phyloP scores from a whole-genome alignment of 2,329 filamentous ascomycete species.

The Escovopsis sp. region DNA sequence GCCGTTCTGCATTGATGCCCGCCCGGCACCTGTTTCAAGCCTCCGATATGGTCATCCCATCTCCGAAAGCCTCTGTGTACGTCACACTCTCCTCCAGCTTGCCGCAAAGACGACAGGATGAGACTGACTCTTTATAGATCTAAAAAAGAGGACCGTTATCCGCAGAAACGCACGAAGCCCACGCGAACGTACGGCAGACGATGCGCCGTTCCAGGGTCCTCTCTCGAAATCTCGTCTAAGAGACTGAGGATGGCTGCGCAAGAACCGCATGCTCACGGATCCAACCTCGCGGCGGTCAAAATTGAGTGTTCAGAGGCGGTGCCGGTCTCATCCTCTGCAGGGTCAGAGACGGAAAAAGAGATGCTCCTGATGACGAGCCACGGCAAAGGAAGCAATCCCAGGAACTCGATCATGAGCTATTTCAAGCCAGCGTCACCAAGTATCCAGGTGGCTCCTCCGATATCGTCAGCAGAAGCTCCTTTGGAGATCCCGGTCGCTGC shows the following conservation, averaged over 20 bases:
- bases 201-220: slow-evolving; percentile 10
- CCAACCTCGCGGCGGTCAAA: too few species aligned
- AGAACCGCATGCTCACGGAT: too few species aligned
- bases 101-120: too few species aligned
- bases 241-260: slow-evolving; percentile 9
- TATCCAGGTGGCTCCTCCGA: slow-evolving; percentile 1
- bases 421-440: slow-evolving; percentile 20
- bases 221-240: slow-evolving; percentile 14
- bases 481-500: slow-evolving; percentile 7
- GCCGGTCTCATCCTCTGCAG: not conserved
- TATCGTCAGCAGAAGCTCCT: not conserved
- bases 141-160: slow-evolving; percentile 1
- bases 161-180: slow-evolving; percentile 18
- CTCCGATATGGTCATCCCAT: slow-evolving; percentile 11
- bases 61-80: slow-evolving; percentile 18
- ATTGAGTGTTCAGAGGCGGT: too few species aligned
- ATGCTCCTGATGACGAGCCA: not conserved
- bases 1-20: not conserved
- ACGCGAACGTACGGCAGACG: slow-evolving; percentile 28
- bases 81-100: not conserved
- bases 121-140: too few species aligned
- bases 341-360: not conserved
- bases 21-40: not conserved
- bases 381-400: slow-evolving; percentile 7
- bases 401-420: slow-evolving; percentile 26